Percentiles rank a stretch among this genome's conserved stretches.
Evolutionary conservation across 306 rosid genomes (phyloP).

Genomic region (Delonix regia): DNA sequence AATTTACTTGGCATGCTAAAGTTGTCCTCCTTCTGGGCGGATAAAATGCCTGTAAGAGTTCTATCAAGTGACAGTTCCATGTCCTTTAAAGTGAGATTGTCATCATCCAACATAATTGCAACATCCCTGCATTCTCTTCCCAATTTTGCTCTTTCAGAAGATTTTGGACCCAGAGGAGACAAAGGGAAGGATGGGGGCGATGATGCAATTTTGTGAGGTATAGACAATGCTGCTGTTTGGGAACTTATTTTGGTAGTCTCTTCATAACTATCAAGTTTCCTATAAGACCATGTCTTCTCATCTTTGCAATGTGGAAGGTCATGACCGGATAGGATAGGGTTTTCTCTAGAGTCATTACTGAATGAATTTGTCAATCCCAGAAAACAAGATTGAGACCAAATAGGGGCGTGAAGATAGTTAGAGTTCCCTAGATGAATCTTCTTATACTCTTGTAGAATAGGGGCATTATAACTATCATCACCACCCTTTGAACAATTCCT

Average conservation of each 20-base stretch:
- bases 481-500: slow-evolving; percentile 34
- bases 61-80: slow-evolving; percentile 51
- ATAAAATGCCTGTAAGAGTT: slow-evolving; percentile 40
- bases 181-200: slow-evolving; percentile 54
- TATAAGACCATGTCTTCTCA: slow-evolving; percentile 37
- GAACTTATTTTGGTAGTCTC: slow-evolving; percentile 39
- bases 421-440: slow-evolving; percentile 54
- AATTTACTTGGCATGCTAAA: slow-evolving; percentile 37
- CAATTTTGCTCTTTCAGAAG: slow-evolving; percentile 43
- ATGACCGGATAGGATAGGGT: slow-evolving; percentile 38
- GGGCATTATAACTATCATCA: slow-evolving; percentile 36
- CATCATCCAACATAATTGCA: slow-evolving; percentile 42
- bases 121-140: slow-evolving; percentile 35
- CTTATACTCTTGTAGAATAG: slow-evolving; percentile 46
- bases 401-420: slow-evolving; percentile 31
- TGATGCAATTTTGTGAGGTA: slow-evolving; percentile 42
- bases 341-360: slow-evolving; percentile 28
- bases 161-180: slow-evolving; percentile 75
- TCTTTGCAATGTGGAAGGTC: slow-evolving; percentile 38
- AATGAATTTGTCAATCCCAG: slow-evolving; percentile 44
- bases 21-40: slow-evolving; percentile 36
- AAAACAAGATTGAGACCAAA: slow-evolving; percentile 56
- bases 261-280: slow-evolving; percentile 33
- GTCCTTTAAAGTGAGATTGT: slow-evolving; percentile 45
- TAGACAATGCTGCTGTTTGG: slow-evolving; percentile 39